phyloP scores from a whole-genome alignment of 495 filamentous ascomycete species.

The Xylaria telfairii region DNA sequence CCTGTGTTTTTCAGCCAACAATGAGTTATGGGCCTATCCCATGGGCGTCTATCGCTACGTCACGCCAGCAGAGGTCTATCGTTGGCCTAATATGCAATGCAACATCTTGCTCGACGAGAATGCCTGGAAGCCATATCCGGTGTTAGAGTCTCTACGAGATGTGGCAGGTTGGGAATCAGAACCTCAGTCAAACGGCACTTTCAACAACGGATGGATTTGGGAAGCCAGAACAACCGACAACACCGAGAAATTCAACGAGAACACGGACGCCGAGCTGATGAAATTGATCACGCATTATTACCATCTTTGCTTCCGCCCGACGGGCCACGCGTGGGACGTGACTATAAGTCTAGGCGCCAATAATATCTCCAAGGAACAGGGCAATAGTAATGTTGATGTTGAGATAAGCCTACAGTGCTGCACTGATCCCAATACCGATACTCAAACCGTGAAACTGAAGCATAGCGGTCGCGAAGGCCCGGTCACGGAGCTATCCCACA shows the following conservation, averaged over 20 bases:
- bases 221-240: background rate
- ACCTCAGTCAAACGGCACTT: background rate
- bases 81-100: conserved; percentile 16
- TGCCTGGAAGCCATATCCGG: background rate
- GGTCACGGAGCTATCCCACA: background rate
- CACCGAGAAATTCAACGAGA: background rate
- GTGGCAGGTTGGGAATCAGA: background rate
- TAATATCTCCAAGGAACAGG: background rate
- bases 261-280: background rate
- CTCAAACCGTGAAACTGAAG: background rate
- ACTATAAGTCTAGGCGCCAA: background rate
- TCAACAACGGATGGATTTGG: conserved; percentile 1
- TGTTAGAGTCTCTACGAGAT: background rate
- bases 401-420: background rate
- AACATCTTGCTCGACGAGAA: background rate
- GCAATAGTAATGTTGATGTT: background rate
- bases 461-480: background rate
- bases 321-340: background rate
- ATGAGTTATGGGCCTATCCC: background rate
- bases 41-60: background rate
- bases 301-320: background rate
- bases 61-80: background rate
- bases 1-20: background rate
- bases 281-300: background rate
- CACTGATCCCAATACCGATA: background rate